Evolutionary conservation across 2,329 filamentous ascomycete species (phyloP).

Genomic region (Microsporum audouinii): DNA sequence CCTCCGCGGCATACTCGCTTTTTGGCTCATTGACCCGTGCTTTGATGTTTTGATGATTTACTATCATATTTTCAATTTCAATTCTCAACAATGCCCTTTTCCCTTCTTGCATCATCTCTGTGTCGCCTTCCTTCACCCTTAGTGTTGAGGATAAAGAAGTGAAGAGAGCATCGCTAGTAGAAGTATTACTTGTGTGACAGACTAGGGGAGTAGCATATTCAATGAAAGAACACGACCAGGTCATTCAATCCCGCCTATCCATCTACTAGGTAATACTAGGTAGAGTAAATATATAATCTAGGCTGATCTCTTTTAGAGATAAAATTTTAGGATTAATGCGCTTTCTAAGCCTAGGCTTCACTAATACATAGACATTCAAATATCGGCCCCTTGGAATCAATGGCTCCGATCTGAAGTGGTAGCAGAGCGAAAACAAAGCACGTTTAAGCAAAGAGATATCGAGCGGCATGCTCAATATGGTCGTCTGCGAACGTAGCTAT

Average conservation of each 20-base stretch:
- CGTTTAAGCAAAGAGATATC: conserved; percentile 54
- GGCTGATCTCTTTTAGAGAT: no score
- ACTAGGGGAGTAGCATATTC: background rate
- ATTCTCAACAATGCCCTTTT: background rate
- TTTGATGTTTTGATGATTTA: background rate
- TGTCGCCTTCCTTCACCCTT: background rate
- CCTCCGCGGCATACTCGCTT: background rate
- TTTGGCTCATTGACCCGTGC: background rate
- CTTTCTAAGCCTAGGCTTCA: no score
- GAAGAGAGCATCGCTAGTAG: background rate
- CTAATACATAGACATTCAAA: no score
- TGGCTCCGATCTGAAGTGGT: no score
- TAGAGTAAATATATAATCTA: no score
- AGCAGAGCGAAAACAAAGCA: no score
- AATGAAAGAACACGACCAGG: background rate
- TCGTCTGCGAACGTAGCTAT: conserved; percentile 84
- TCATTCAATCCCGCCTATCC: no score
- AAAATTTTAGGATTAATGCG: no score
- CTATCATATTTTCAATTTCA: background rate
- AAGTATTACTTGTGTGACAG: background rate
- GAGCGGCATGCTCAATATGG: conserved; percentile 84
- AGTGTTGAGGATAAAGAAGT: background rate
- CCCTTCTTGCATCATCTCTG: background rate
- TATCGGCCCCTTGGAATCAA: no score
- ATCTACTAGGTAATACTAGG: no score